phyloP scores from a whole-genome alignment of 768 basidiomycete species.

The Auricularia auricula-judae region DNA sequence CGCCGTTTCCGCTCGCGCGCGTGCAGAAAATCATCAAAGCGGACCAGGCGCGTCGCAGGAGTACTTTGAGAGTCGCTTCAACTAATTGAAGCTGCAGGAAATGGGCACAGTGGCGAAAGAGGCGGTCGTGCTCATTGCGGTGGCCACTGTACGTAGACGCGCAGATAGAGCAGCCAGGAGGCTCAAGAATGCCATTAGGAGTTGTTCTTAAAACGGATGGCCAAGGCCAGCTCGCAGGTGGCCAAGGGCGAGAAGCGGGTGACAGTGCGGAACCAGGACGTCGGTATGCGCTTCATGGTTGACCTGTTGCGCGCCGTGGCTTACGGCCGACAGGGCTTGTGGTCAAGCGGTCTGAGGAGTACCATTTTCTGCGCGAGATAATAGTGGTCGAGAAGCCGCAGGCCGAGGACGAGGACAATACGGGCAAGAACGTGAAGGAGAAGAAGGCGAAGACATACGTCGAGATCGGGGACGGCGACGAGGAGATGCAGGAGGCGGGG shows the following conservation, averaged over 20 bases:
- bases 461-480: neutral
- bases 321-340: neutral
- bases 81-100: conserved; percentile 34
- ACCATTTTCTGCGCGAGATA: neutral
- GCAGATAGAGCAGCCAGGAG: too few species aligned
- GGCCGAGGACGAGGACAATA: neutral
- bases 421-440: neutral
- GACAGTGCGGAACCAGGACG: conserved; percentile 68
- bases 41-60: conserved; percentile 45
- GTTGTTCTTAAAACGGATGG: conserved; percentile 71
- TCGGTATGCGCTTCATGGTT: conserved; percentile 26
- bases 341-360: neutral
- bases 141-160: conserved; percentile 43
- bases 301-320: neutral
- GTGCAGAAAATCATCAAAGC: conserved; percentile 82
- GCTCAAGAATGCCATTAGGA: conserved; percentile 26
- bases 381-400: neutral
- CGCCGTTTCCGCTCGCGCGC: conserved; percentile 61
- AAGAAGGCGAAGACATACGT: neutral
- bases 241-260: conserved; percentile 62
- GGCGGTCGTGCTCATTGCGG: conserved; percentile 64
- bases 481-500: neutral
- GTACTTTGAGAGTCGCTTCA: neutral
- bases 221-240: conserved; percentile 56
- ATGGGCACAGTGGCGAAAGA: conserved; percentile 68